Evolutionary conservation across 768 basidiomycete genomes (phyloP).

Genomic region (Hygrophorus pudorinus): DNA sequence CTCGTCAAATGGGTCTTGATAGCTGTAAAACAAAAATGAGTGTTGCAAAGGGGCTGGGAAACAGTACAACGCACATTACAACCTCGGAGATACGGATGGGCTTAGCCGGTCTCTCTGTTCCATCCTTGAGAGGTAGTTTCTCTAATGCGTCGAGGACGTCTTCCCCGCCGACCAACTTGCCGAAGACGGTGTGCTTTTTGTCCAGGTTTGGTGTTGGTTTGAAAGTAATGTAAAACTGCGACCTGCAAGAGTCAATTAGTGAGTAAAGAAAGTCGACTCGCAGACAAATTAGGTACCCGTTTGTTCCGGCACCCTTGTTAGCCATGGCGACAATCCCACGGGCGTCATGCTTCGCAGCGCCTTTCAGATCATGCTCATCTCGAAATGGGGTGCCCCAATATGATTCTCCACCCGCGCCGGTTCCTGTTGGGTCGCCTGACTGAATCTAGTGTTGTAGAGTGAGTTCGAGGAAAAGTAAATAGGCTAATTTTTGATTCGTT

Average conservation of each 20-base stretch:
- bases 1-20: slow-evolving; percentile 92
- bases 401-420: slow-evolving; percentile 86
- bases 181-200: slow-evolving; percentile 93
- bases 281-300: slow-evolving; percentile 40
- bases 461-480: not conserved
- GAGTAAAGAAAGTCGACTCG: not conserved
- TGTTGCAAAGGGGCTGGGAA: not conserved
- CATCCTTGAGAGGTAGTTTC: slow-evolving; percentile 67
- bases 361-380: slow-evolving; percentile 85
- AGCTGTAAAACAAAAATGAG: slow-evolving; percentile 31
- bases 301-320: slow-evolving; percentile 86
- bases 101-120: slow-evolving; percentile 81
- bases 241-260: slow-evolving; percentile 30
- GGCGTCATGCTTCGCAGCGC: slow-evolving; percentile 78
- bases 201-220: slow-evolving; percentile 75
- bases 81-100: slow-evolving; percentile 79
- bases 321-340: slow-evolving; percentile 92
- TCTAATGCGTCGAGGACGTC: slow-evolving; percentile 83
- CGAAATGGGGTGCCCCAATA: slow-evolving; percentile 95
- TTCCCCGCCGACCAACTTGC: slow-evolving; percentile 93
- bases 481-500: not conserved
- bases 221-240: slow-evolving; percentile 94
- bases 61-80: slow-evolving; percentile 52
- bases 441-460: slow-evolving; percentile 57
- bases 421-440: slow-evolving; percentile 96